Evolutionary conservation across 2,329 filamentous ascomycete species (phyloP).

Genomic region (Aspergillus felis): DNA sequence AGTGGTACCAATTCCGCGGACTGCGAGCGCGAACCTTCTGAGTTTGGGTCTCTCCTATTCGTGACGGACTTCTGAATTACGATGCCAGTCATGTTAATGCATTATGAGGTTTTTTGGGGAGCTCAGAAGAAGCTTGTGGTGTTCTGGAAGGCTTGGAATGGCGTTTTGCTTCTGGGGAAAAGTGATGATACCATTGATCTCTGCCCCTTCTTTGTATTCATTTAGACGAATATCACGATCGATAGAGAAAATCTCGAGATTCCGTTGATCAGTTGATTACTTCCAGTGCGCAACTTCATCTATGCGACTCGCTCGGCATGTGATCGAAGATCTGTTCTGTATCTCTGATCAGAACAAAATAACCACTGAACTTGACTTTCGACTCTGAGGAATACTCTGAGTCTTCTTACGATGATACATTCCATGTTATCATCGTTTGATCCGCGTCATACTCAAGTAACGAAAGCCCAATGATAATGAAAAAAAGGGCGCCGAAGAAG

Average conservation of each 20-base stretch:
- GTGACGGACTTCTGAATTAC: background rate
- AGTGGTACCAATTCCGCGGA: slow-evolving; percentile 29
- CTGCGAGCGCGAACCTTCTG: slow-evolving; percentile 21
- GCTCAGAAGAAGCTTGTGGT: background rate
- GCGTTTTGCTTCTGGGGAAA: background rate
- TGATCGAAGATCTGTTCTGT: background rate
- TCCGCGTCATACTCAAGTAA: background rate
- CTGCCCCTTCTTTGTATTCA: background rate
- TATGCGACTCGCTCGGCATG: background rate
- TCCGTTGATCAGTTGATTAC: background rate
- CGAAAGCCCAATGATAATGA: background rate
- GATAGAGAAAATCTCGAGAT: background rate
- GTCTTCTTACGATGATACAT: background rate
- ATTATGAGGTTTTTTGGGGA: background rate
- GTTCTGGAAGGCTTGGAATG: background rate
- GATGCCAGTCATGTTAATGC: background rate
- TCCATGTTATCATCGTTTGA: background rate
- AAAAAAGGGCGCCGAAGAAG: background rate
- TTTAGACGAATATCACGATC: background rate
- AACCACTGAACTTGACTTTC: background rate
- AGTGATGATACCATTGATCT: background rate
- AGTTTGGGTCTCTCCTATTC: background rate
- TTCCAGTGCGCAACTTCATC: background rate
- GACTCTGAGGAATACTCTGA: background rate
- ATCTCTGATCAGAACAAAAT: background rate